A percentile compares a stretch with the other conserved stretches of the same genome.
Conservation (phyloP, 2,329 filamentous ascomycete genomes). For the Diaporthe destruens region DNA sequence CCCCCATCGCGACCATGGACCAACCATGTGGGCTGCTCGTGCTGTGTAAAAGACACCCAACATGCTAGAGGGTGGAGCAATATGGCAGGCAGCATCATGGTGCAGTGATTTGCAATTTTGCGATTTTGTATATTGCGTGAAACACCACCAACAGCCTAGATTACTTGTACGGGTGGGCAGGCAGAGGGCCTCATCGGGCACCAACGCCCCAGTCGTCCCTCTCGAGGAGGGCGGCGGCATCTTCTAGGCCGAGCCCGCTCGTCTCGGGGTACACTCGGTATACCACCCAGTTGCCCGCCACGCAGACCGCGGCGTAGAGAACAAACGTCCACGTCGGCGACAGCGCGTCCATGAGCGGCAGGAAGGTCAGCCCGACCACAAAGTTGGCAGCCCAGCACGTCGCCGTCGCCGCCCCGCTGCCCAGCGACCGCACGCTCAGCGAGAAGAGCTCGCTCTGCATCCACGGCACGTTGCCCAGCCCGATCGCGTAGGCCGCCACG, state of each 20-base stretch:
- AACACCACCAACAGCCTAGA: background rate
- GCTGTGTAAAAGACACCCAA: background rate
- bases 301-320: constrained; percentile 81
- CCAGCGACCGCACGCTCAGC: constrained; percentile 77
- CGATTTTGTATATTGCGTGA: background rate
- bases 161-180: background rate
- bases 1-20: background rate
- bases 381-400: constrained; percentile 93
- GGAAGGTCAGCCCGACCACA: constrained; percentile 84
- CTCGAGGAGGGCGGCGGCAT: constrained; percentile 78
- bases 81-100: background rate
- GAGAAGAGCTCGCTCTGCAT: constrained; percentile 95
- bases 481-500: constrained; percentile 86
- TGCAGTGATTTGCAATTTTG: background rate
- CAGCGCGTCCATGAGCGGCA: constrained; percentile 85
- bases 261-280: constrained; percentile 89
- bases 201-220: constrained; percentile 76
- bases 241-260: constrained; percentile 83
- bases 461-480: constrained; percentile 94
- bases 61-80: background rate
- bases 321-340: constrained; percentile 83
- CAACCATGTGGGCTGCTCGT: background rate
- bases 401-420: constrained; percentile 79
- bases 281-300: constrained; percentile 74
- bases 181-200: background rate